Base-by-base conservation (phyloP, 2,329 filamentous ascomycete species). In the Pseudopyricularia javanii region DNA sequence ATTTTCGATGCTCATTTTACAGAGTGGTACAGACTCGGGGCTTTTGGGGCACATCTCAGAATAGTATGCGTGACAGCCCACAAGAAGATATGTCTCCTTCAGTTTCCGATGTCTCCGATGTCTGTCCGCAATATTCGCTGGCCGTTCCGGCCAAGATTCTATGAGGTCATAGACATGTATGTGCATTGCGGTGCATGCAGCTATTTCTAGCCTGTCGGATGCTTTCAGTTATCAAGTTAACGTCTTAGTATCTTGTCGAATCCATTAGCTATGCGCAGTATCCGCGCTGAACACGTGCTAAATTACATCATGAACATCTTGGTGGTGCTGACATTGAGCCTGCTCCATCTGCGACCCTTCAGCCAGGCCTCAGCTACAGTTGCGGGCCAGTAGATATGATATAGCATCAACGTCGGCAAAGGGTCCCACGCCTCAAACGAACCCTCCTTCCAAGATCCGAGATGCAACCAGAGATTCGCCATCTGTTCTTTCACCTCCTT, bases 271-370 rank as follows among this genome's bases (percentile, higher is more conserved):
- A n/a, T n/a, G n/a, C n/a, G n/a, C n/a, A n/a, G n/a, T n/a, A 30
- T 5, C 28, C 26, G 2, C 6, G 15, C 8, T 40, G 14, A n/a
- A n/a, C 35, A 4, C 11, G 20, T 20, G 20, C 37, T 43, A 24
- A 7, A 9, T 12, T 43, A 43, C 9, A 43, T 14, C 17, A 49
- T 32, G 12, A 49, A 49, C 47, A 49, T 49, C 47, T 49, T 49
- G 30, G 54, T 56, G 12, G 84, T 87, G 59, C 82, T 85, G 3
- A 86, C 80, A 64, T 88, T 87, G 35, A 85, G 63, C 55, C 82
- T 70, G 56, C 76, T 82, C 84, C 83, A 88, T 54, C 68, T 70
- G 56, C 61, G 70, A 1, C 78, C 72, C 4, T 62, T 62, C 59
- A 63, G 62, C 53, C 76, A 67, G 50, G 66, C 70, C 53, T 60